Evolutionary conservation across 306 rosid genomes (phyloP), one percentile per base, ranked within the genome.

Genomic region (Cercis canadensis): DNA sequence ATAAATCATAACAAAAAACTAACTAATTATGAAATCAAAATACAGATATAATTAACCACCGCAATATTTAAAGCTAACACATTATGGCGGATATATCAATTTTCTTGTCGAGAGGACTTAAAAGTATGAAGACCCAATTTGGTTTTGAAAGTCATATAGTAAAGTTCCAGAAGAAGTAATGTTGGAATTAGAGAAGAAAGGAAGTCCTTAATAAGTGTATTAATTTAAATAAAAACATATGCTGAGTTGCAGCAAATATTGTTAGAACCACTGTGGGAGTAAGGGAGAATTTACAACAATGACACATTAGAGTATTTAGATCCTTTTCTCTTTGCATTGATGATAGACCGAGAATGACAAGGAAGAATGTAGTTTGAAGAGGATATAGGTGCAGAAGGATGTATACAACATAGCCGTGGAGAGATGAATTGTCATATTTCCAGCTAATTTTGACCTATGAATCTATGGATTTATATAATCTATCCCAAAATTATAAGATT

Each of bases 41-140:
- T 44, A 57, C 49, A 39, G 59, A 62, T 57, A 72, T 59, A 49
- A 51, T 62, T 33, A 19, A 39, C 57, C 54, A 34, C 56, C 19
- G 11, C 31, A 75, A n/a, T n/a, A 50, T 45, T 15, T 50, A 6
- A 10, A 11, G 33, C 37, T 49, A 7, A 8, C 6, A 4, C 29
- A 36, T 46, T 8, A 50, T 4, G 1, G 33, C 14, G 7, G 62
- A 15, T 8, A 57, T 34, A 15, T 47, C 37, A 39, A 24, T 8
- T 21, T 44, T 43, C 21, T 43, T 32, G n/a, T 21, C 9, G 15
- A 31, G 31, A 1, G 11, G 1, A 32, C 8, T 63, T 47, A 1
- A 10, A 57, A 16, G 33, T 32, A 24, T 24, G 33, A 61, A 29
- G 37, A n/a, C n/a, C n/a, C n/a, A n/a, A n/a, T n/a, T n/a, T n/a